phyloP scores from a whole-genome alignment of 495 filamentous ascomycete genomes.

The Podospora pseudocomata region DNA sequence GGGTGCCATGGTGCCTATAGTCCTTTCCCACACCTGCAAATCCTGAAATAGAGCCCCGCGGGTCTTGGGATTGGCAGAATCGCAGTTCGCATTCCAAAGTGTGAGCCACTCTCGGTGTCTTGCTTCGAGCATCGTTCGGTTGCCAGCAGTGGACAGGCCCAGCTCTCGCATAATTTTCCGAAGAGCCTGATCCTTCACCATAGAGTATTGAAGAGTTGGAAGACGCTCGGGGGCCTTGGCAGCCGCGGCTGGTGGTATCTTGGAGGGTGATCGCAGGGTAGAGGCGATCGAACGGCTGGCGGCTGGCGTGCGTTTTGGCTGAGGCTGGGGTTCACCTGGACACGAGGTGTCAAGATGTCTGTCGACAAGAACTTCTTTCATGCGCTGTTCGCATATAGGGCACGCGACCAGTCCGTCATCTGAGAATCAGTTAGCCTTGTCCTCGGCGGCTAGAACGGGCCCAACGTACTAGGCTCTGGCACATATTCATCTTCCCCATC shows the following conservation, averaged over 20 bases:
- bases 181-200: conserved; percentile 71
- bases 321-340: conserved; percentile 35
- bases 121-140: conserved; percentile 62
- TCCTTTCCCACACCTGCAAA: conserved; percentile 79
- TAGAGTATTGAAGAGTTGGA: conserved; percentile 72
- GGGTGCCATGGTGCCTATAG: conserved; percentile 54
- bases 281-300: conserved; percentile 20
- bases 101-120: conserved; percentile 93
- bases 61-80: conserved; percentile 66
- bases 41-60: conserved; percentile 71
- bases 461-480: conserved; percentile 25
- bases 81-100: conserved; percentile 94
- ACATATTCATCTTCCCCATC: conserved; percentile 27
- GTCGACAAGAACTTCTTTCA: conserved; percentile 73
- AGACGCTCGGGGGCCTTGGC: conserved; percentile 50
- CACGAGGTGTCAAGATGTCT: conserved; percentile 69
- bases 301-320: conserved; percentile 1
- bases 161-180: conserved; percentile 77
- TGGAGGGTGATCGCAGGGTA: background rate
- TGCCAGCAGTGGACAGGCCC: conserved; percentile 71
- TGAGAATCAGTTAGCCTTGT: conserved; percentile 32
- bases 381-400: conserved; percentile 71
- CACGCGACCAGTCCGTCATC: conserved; percentile 77
- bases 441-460: too few relatives aligned
- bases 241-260: conserved; percentile 7